Base-by-base conservation (phyloP, 805 yeast species). In the Ogataea trehalophila region DNA sequence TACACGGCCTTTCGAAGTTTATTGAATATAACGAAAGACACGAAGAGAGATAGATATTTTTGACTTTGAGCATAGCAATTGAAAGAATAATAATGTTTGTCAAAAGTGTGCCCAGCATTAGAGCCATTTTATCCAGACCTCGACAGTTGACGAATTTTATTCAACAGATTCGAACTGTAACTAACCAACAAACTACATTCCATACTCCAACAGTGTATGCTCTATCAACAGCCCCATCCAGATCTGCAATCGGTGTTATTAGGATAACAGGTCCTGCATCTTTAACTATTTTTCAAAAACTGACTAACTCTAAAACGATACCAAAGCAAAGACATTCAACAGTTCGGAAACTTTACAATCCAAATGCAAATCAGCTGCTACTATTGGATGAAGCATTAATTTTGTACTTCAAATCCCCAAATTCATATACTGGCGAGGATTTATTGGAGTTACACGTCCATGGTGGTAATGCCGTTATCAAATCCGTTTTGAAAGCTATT, bases 381-480 rank as follows among this genome's bases (percentile, higher is more conserved):
- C 55, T 91, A 2, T 65, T 94, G 8, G 99, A 94, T 66, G 85
- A 87, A 51, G 87, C 97, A 0, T 65, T 94, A 17, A 71, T 84
- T 0, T 58, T 90, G 1, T 83, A 68, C 58, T 91, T 92, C 66
- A 63, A 77, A 16, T 76, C 76, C 2, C 97, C 97, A 0, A 70
- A 74, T 14, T 83, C 96, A 0, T 94, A 83, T 59, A 94, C 98
- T 0, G 99, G 99, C 1, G 98, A 94, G 63, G 97, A 92, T 56
- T 57, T 85, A 23, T 69, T 91, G 9, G 99, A 94, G 59, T 63
- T 94, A n/a, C 97, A 94, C 60, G 66, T 87, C 2, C 99, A 94
- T 65, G 99, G 99, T 4, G 97, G 98, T 4, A 80, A 76, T 13
- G 97, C 98, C 0, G 88, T 92, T 1, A 77, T 87, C 2, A 71